Base-by-base conservation (phyloP, 371 early-diverging fungal species). In the Lichtheimia ramosa region DNA sequence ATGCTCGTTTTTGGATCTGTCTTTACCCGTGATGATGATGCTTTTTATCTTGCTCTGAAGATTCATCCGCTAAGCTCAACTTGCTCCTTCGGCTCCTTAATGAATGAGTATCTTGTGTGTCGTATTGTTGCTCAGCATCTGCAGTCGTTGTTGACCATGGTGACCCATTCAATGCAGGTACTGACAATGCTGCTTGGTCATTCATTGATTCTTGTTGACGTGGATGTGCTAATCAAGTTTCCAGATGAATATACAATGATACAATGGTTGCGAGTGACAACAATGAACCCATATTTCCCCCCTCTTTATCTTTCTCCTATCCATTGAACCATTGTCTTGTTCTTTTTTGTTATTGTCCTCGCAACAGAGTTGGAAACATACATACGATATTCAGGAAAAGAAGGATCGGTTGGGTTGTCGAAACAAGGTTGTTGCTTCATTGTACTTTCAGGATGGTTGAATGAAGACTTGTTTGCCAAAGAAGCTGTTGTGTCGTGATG, bases 311-410 rank as follows among this genome's bases (percentile, higher is more conserved):
- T 10, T 34, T 10, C 34, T 34, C 34, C 34, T 34, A 34, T 34
- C 34, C 34, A 34, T 34, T 34, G 34, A 34, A 34, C 34, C 27
- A 27, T 34, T 34, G 25, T 25, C 10, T 34, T 34, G 8, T 34
- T 34, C 10, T 10, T 34, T 34, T 8, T 34, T 34, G 34, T 34
- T 34, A 10, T 34, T 34, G 34, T 34, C 34, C 34, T 34, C 34
- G 34, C 34, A 34, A 34, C 2, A 34, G 34, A 34, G 34, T 34
- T 27, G 28, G 39, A 53, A 53, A 53, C 53, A 53, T 53, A 53
- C 53, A 53, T 53, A 53, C 53, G 53, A 53, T 40, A 39, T 53
- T 53, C 40, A 43, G 53, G 34, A 10, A n/a, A n/a, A n/a, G 34
- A 34, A 34, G 34, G 34, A 34, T 34, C 34, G 34, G 34, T 34